phyloP scores from a whole-genome alignment of 768 basidiomycete species.

The Galerina sulciceps region DNA sequence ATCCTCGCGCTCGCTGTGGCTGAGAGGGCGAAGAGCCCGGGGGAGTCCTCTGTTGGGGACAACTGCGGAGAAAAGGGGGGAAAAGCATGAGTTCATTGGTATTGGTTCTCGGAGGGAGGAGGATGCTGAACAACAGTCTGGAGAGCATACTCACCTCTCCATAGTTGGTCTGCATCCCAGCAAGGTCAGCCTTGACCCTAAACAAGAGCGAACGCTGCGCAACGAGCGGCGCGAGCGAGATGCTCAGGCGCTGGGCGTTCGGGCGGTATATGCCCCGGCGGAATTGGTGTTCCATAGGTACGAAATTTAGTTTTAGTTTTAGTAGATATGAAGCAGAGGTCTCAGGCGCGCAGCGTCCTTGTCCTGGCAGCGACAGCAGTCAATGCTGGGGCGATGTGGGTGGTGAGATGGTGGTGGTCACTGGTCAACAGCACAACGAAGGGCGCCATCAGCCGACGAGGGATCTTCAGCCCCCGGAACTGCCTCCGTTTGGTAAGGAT shows the following conservation, averaged over 20 bases:
- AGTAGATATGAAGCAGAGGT: background rate
- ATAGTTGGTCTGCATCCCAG: constrained; percentile 18
- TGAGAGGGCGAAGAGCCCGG: constrained; percentile 16
- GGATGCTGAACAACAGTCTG: background rate
- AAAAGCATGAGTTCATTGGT: background rate
- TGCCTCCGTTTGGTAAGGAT: too few relatives aligned
- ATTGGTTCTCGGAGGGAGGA: too few relatives aligned
- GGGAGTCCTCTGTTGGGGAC: constrained; percentile 18
- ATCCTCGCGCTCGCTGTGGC: constrained; percentile 11
- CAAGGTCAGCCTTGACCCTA: constrained; percentile 29
- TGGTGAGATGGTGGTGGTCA: constrained; percentile 2
- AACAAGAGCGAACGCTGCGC: constrained; percentile 29
- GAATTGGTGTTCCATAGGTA: constrained; percentile 21
- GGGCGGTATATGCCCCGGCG: constrained; percentile 28
- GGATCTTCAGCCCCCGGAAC: background rate
- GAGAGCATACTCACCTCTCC: constrained; percentile 15
- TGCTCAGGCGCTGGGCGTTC: constrained; percentile 30
- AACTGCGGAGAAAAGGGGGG: constrained; percentile 11
- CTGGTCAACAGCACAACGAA: constrained; percentile 5
- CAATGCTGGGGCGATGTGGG: constrained; percentile 13
- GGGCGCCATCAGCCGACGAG: background rate
- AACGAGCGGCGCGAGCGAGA: constrained; percentile 29
- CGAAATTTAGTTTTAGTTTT: background rate
- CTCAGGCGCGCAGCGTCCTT: constrained; percentile 18
- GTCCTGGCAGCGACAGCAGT: constrained; percentile 12